Percentiles rank a stretch among this genome's conserved stretches.
Evolutionary conservation across 1,284 basidiomycete genomes (phyloP).

Genomic region (Stereum hirsutum): DNA sequence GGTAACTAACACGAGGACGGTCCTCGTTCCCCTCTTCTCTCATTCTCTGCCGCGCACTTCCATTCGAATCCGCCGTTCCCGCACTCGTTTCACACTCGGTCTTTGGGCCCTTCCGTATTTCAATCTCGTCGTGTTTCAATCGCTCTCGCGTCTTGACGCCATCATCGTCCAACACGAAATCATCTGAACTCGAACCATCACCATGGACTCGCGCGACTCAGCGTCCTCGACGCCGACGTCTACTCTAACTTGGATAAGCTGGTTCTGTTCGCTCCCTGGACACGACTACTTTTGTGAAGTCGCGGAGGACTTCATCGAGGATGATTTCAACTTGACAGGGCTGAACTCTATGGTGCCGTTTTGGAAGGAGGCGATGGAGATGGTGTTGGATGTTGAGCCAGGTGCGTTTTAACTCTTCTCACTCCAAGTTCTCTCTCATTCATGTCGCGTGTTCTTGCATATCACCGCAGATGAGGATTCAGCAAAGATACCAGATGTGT

Average conservation of each 20-base stretch:
- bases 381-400: constrained; percentile 99
- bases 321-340: constrained; percentile 99
- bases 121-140: background rate
- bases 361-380: constrained; percentile 99
- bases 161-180: no score
- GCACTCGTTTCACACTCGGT: no score
- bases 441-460: background rate
- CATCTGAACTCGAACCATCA: background rate
- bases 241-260: constrained; percentile 92
- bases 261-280: constrained; percentile 97
- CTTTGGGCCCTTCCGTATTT: no score
- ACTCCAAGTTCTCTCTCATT: constrained; percentile 4
- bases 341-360: constrained; percentile 94
- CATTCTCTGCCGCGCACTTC: constrained; percentile 1
- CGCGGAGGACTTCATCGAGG: constrained; percentile 98
- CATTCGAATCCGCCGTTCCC: no score
- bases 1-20: constrained; percentile 4
- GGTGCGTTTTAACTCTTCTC: constrained; percentile 43
- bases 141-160: constrained; percentile 1
- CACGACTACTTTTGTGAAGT: constrained; percentile 99
- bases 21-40: constrained; percentile 2
- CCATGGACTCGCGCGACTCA: constrained; percentile 19
- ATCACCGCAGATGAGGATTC: constrained; percentile 77
- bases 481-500: constrained; percentile 87
- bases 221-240: constrained; percentile 81